Conservation (phyloP, 106 monocot species). For the Platanthera zijinensis region DNA sequence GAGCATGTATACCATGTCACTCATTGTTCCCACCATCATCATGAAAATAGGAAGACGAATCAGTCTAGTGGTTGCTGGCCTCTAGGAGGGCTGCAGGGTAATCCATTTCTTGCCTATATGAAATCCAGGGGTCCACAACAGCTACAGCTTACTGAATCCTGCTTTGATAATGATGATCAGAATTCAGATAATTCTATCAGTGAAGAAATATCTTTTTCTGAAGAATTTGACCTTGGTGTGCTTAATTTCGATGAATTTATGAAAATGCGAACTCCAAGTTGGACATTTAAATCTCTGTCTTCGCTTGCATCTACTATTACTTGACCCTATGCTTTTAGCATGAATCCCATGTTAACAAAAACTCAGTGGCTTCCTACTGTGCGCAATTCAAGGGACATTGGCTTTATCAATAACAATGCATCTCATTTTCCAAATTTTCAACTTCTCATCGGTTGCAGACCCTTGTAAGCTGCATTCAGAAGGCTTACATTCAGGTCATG, state of each 20-base stretch:
- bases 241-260: too few species aligned
- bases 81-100: constrained; percentile 38
- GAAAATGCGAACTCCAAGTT: too few species aligned
- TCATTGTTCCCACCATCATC: background rate
- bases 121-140: too few species aligned
- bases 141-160: too few species aligned
- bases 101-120: too few species aligned
- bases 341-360: constrained; percentile 54
- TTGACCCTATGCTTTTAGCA: constrained; percentile 38
- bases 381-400: constrained; percentile 21
- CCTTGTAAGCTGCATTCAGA: too few species aligned
- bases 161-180: too few species aligned
- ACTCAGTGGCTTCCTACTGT: constrained; percentile 22
- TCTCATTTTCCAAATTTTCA: constrained; percentile 32
- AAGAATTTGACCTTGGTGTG: too few species aligned
- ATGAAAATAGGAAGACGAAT: constrained; percentile 11
- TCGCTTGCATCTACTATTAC: constrained; percentile 14
- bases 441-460: constrained; percentile 59
- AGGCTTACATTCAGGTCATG: too few species aligned
- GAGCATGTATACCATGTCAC: constrained; percentile 3
- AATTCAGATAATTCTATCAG: too few species aligned
- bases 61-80: constrained; percentile 43
- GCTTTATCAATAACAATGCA: constrained; percentile 8
- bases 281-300: constrained; percentile 1
- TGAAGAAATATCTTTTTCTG: too few species aligned